Conservation (phyloP, 495 filamentous ascomycete genomes). For the Podospora fimiseda region DNA sequence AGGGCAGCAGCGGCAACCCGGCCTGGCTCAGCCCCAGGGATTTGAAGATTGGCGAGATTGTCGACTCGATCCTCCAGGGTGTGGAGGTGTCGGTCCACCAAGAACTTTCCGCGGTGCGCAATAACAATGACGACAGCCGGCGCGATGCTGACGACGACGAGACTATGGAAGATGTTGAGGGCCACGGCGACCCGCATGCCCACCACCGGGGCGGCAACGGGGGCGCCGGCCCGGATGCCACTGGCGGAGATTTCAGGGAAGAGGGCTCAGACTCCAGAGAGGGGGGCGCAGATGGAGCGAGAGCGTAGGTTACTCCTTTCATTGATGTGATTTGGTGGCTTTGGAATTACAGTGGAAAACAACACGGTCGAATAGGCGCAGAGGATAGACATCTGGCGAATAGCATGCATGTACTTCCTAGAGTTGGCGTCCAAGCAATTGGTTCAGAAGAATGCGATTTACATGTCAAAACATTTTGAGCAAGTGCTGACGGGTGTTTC, state of each 20-base stretch:
- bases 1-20: conserved; percentile 64
- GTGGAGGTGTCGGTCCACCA: conserved; percentile 79
- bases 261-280: conserved; percentile 83
- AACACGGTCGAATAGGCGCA: conserved; percentile 1
- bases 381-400: conserved; percentile 10
- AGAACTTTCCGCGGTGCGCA: conserved; percentile 61
- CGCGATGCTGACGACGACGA: conserved; percentile 62
- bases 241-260: conserved; percentile 81
- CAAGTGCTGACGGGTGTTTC: conserved; percentile 29
- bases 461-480: too few relatives aligned
- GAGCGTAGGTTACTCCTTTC: conserved; percentile 87
- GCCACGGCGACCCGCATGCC: conserved; percentile 50
- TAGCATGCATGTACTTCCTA: conserved; percentile 27
- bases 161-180: conserved; percentile 79
- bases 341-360: not conserved
- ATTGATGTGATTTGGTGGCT: conserved; percentile 24
- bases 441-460: conserved; percentile 20
- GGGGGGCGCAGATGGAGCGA: conserved; percentile 89
- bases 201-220: conserved; percentile 59
- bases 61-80: conserved; percentile 76
- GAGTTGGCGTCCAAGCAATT: conserved; percentile 12
- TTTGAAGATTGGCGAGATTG: conserved; percentile 72
- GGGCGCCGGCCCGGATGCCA: conserved; percentile 77
- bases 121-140: conserved; percentile 55
- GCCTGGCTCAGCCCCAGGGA: conserved; percentile 78